Evolutionary conservation across 345 rosid genomes (phyloP).

Genomic region (Brassica carinata): DNA sequence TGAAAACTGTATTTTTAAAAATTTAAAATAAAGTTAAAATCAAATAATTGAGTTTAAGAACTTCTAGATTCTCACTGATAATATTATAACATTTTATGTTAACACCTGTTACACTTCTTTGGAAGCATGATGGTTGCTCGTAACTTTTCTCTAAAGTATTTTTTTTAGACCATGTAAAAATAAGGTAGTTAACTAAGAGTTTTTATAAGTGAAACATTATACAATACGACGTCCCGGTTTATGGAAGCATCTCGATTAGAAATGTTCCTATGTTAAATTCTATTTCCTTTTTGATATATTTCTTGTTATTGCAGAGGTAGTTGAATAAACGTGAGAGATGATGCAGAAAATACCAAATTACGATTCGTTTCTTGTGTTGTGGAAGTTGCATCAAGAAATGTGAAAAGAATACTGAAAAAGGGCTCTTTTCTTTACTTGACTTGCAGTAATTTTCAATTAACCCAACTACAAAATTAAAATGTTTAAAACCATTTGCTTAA

Average conservation of each 20-base stretch:
- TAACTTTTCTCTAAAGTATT: too few species aligned
- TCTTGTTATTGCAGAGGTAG: neutral
- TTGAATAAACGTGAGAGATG: neutral
- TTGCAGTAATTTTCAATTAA: conserved; percentile 41
- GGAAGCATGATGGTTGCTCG: neutral
- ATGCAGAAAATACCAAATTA: conserved; percentile 2
- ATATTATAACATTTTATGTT: neutral
- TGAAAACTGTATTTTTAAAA: too few species aligned
- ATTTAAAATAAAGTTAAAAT: neutral
- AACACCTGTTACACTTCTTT: neutral
- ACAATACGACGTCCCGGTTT: too few species aligned
- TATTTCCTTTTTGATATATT: too few species aligned
- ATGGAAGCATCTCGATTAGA: too few species aligned
- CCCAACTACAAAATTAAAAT: conserved; percentile 19
- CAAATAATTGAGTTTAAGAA: neutral
- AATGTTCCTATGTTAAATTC: too few species aligned
- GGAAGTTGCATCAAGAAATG: conserved; percentile 37
- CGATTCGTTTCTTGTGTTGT: conserved; percentile 20
- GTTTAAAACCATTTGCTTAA: conserved; percentile 9
- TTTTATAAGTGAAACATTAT: too few species aligned
- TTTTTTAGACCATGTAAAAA: too few species aligned
- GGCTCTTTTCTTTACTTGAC: conserved; percentile 36
- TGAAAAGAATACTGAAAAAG: conserved; percentile 29
- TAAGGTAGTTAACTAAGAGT: too few species aligned
- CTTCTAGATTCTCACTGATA: neutral